Percentiles rank a stretch among this genome's conserved stretches.
These are phyloP conservation scores for Venturia aucupariae DNA, from an alignment of 2,329 filamentous ascomycete genomes.

Conservation along the genomic window DNA sequence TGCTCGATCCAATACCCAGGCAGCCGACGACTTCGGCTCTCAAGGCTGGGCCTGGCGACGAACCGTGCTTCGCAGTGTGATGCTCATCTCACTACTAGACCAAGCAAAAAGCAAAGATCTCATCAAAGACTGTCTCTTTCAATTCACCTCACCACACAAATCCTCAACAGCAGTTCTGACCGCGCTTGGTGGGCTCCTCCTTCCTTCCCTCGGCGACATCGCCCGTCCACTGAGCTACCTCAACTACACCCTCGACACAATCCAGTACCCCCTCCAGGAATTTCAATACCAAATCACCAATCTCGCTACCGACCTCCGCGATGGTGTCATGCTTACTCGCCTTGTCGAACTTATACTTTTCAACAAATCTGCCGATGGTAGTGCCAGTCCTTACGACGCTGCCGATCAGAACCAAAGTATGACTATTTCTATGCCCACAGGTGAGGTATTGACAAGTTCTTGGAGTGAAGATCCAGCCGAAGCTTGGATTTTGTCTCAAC, in stretches of 20 bases:
- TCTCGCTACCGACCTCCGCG: constrained; percentile 52
- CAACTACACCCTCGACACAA: constrained; percentile 45
- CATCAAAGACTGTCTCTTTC: constrained; percentile 41
- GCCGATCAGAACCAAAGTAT: constrained; percentile 32
- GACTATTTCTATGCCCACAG: constrained; percentile 37
- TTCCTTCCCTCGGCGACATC: constrained; percentile 52
- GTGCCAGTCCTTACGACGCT: constrained; percentile 11
- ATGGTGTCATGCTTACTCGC: constrained; percentile 51
- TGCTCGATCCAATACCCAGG: constrained; percentile 24
- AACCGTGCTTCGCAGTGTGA: constrained; percentile 48
- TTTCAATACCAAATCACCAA: constrained; percentile 50
- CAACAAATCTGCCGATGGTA: constrained; percentile 16
- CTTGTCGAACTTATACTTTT: constrained; percentile 46
- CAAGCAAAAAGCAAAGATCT: constrained; percentile 36
- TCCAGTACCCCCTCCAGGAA: constrained; percentile 50
- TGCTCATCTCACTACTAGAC: constrained; percentile 53
- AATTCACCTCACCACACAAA: constrained; percentile 43
- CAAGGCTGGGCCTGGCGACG: constrained; percentile 44
- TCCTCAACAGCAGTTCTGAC: constrained; percentile 46
- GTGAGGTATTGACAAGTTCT: constrained; percentile 33
- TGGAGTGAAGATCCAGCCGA: constrained; percentile 19
- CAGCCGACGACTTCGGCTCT: constrained; percentile 31
- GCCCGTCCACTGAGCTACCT: constrained; percentile 46
- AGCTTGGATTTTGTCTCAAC: constrained; percentile 43
- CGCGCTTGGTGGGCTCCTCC: constrained; percentile 42